Evolutionary conservation across 495 filamentous ascomycete species (phyloP).

Genomic region (Thozetella sp.): DNA sequence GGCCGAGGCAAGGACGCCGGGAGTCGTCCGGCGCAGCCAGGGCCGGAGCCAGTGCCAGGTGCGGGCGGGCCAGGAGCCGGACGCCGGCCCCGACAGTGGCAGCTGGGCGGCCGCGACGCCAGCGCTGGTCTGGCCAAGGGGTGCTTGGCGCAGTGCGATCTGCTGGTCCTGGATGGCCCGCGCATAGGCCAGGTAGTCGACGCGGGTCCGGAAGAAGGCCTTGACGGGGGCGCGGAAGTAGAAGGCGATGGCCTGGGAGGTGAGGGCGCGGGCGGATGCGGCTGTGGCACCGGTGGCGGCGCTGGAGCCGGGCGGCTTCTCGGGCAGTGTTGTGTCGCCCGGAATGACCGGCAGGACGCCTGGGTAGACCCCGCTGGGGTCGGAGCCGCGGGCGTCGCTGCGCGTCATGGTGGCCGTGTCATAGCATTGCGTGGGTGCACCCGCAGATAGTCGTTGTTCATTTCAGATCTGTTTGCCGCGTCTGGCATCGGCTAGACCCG

Average conservation of each 20-base stretch:
- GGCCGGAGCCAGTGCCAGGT: constrained; percentile 40
- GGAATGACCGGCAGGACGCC: constrained; percentile 40
- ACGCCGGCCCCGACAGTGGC: constrained; percentile 29
- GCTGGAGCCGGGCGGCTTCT: constrained; percentile 59
- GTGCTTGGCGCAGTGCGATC: constrained; percentile 5
- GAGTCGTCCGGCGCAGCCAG: constrained; percentile 75
- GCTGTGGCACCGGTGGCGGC: constrained; percentile 75
- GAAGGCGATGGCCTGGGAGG: constrained; percentile 77
- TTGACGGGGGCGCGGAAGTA: constrained; percentile 90
- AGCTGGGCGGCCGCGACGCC: constrained; percentile 21
- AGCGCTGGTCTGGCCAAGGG: constrained; percentile 13
- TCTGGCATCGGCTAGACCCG: not conserved
- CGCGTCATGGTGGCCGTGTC: not conserved
- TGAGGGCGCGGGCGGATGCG: constrained; percentile 77
- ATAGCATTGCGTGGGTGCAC: not conserved
- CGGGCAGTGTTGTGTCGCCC: constrained; percentile 27
- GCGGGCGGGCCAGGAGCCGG: not conserved
- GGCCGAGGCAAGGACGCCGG: constrained; percentile 77
- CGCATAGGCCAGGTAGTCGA: constrained; percentile 70
- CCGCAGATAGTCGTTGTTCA: not conserved
- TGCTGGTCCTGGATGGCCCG: constrained; percentile 40
- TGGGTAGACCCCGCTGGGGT: constrained; percentile 18
- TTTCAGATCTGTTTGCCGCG: not conserved
- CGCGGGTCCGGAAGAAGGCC: constrained; percentile 84
- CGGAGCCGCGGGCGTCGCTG: constrained; percentile 15